These are phyloP conservation scores for Taiwanofungus camphoratus DNA, from an alignment of 1,284 basidiomycete genomes.

Conservation along the genomic window DNA sequence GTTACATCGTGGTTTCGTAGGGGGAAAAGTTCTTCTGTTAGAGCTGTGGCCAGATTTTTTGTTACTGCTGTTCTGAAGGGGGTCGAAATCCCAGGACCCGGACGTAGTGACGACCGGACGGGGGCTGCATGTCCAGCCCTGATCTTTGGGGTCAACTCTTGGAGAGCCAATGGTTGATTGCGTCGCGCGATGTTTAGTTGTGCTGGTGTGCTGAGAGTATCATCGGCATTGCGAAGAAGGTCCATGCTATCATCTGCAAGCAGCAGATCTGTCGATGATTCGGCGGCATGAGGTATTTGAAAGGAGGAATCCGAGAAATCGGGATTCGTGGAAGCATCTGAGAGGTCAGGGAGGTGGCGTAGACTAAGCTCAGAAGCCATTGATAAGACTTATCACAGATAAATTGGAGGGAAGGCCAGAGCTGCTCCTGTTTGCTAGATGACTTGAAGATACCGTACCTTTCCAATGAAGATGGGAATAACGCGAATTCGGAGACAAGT, in stretches of 20 bases:
- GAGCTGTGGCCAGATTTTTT: conserved; percentile 17
- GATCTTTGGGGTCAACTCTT: conserved; percentile 24
- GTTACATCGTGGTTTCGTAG: too few relatives aligned
- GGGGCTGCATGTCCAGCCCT: conserved; percentile 13
- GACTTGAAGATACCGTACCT: neutral
- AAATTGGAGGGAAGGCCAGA: neutral
- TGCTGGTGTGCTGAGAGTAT: conserved; percentile 17
- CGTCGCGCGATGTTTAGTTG: conserved; percentile 6
- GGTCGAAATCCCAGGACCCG: conserved; percentile 19
- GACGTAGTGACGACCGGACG: conserved; percentile 18
- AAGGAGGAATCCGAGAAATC: conserved; percentile 27
- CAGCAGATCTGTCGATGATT: conserved; percentile 18
- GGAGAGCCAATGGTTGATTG: conserved; percentile 20
- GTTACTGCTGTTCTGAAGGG: conserved; percentile 19
- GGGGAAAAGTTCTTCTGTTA: conserved; percentile 24
- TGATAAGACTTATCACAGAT: neutral
- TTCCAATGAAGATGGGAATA: neutral
- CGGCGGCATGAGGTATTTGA: conserved; percentile 22
- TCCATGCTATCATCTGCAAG: conserved; percentile 24
- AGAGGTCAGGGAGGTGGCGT: conserved; percentile 23
- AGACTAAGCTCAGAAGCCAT: conserved; percentile 22
- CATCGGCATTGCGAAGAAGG: conserved; percentile 18
- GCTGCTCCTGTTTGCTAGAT: neutral
- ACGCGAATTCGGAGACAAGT: neutral
- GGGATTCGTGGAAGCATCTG: conserved; percentile 14